Percentiles rank a stretch among this genome's conserved stretches.
Conservation (phyloP, 106 monocot genomes). For the Dendrobium nobile region DNA sequence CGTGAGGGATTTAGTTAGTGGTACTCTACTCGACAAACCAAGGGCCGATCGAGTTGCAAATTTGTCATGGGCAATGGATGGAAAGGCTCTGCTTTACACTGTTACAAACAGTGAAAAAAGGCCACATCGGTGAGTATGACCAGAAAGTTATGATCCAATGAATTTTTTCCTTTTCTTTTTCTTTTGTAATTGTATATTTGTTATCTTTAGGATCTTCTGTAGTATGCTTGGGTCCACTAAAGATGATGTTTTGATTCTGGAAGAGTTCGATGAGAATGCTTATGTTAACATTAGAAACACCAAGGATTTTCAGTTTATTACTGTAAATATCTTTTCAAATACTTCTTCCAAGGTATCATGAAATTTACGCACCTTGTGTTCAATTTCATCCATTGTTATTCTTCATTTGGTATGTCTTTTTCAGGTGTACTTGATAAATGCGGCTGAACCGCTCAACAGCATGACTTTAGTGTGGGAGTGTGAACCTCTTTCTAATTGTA, state of each 20-base stretch:
- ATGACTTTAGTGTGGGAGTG: conserved; percentile 81
- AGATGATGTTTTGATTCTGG: conserved; percentile 76
- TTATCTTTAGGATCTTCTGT: conserved; percentile 75
- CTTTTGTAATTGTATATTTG: conserved; percentile 16
- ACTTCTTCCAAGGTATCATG: conserved; percentile 75
- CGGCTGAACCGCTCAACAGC: conserved; percentile 61
- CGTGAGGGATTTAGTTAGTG: conserved; percentile 69
- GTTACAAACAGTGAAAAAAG: conserved; percentile 67
- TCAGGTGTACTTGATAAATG: conserved; percentile 96
- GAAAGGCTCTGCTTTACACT: conserved; percentile 74
- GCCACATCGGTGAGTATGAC: conserved; percentile 60
- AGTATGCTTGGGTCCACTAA: conserved; percentile 78
- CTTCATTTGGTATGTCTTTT: conserved; percentile 19
- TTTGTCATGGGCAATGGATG: conserved; percentile 84
- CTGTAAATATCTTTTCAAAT: conserved; percentile 85
- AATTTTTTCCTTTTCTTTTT: conserved; percentile 3
- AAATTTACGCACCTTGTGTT: neutral
- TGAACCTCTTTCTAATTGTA: conserved; percentile 62
- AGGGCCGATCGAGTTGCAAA: conserved; percentile 64
- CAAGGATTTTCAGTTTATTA: conserved; percentile 88
- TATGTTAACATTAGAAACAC: conserved; percentile 92
- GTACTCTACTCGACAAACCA: conserved; percentile 52
- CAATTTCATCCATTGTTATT: neutral
- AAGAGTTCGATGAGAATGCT: conserved; percentile 75
- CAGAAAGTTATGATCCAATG: neutral